phyloP scores from a whole-genome alignment of 352 stramenopile genomes.

The Pythium rishiriense region DNA sequence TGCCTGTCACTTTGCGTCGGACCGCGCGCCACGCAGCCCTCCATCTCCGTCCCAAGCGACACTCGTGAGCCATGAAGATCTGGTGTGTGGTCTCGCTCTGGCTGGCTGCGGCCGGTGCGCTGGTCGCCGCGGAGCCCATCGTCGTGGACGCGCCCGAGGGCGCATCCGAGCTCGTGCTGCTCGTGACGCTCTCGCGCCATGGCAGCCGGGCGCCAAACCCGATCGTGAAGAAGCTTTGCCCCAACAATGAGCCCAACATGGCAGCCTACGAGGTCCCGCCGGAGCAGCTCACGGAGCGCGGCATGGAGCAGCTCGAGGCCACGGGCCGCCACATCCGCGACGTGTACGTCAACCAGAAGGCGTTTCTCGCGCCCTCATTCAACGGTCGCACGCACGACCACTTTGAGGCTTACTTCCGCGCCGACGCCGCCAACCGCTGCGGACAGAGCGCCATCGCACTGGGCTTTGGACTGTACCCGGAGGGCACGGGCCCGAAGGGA shows the following conservation, averaged over 20 bases:
- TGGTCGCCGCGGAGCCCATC: neutral
- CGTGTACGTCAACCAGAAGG: conserved; percentile 64
- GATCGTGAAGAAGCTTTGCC: conserved; percentile 57
- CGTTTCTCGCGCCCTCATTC: conserved; percentile 66
- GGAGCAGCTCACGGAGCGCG: conserved; percentile 71
- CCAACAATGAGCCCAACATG: conserved; percentile 64
- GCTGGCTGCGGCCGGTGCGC: neutral
- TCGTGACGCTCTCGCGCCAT: conserved; percentile 73
- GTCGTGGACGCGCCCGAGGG: neutral
- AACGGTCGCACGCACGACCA: conserved; percentile 55
- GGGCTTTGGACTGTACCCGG: conserved; percentile 68
- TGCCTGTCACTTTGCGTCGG: neutral
- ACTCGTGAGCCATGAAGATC: neutral
- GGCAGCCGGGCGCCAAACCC: conserved; percentile 73
- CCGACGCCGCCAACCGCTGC: conserved; percentile 65
- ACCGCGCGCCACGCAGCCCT: neutral
- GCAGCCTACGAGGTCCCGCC: conserved; percentile 61
- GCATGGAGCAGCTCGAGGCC: conserved; percentile 70
- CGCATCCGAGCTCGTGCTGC: conserved; percentile 10
- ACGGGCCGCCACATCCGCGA: conserved; percentile 66
- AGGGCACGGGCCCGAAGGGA: conserved; percentile 57
- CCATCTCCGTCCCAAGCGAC: neutral
- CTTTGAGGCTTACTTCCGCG: conserved; percentile 78
- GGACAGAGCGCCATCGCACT: conserved; percentile 70
- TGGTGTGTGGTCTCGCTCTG: neutral